Base-by-base conservation (phyloP, 2,329 filamentous ascomycete species). In the Fusarium albosuccineum region DNA sequence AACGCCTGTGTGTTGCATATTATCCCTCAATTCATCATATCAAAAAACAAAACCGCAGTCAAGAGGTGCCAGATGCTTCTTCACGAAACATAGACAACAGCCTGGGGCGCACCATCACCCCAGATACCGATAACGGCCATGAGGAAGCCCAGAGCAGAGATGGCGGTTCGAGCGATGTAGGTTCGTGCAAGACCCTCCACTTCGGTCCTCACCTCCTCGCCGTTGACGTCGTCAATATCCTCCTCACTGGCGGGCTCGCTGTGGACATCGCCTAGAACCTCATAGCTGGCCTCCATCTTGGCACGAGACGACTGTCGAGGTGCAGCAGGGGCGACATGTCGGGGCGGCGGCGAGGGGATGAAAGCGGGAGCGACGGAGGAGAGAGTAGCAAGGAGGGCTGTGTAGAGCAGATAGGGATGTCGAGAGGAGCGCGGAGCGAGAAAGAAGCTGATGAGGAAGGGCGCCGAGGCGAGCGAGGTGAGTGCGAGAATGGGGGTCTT, bases 401-500 rank as follows among this genome's bases (percentile, higher is more conserved):
- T 93, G 89, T 96, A 97, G 61, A 97, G 80, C 27, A 97, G 89
- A 77, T 97, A 98, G 0, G 95, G 95, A 77, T 98, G 95, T 76
- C 91, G 89, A 70, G 87, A 85, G 57, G 89, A 86, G 27, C 88
- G 85, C 0, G 94, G 92, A 3, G 94, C 95, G 68, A 97, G 82
- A 44, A 86, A 78, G 79, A 91, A 97, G 66, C 94, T 92, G 68
- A 95, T 86, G 70, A 93, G 82, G 74, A 97, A 89, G 30, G 92
- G 89, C 53, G 87, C 82, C 55, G 89, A 87, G 53, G 93, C 89
- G 70, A 97, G 79, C 68, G 87, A 83, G 50, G 91, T 87, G 52
- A 97, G 86, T 33, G 86, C 80, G 57, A 90, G 84, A 62, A 92
- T 83, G 71, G 93, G 91, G 44, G 85, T 84, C 57, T 87, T 85